phyloP scores from a whole-genome alignment of 495 filamentous ascomycete species.

The Durotheca rogersii region DNA sequence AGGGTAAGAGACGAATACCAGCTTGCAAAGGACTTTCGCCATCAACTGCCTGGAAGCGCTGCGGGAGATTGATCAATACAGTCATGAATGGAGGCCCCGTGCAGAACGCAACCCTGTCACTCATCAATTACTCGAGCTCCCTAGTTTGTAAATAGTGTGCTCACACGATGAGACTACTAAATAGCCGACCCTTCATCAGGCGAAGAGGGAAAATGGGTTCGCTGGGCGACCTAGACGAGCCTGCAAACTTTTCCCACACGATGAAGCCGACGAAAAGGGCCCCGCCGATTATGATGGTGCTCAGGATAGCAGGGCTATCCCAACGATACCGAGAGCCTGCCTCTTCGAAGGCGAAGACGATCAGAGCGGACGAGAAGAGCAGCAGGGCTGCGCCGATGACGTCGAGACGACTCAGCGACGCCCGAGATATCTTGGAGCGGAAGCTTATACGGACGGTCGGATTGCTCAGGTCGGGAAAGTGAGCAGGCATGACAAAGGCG shows the following conservation, averaged over 20 bases:
- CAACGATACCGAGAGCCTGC: conserved; percentile 32
- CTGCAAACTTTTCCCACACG: conserved; percentile 32
- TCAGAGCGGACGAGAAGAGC: conserved; percentile 26
- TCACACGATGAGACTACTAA: conserved; percentile 34
- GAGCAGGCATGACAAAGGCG: conserved; percentile 36
- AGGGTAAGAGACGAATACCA: conserved; percentile 42
- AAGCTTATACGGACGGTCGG: conserved; percentile 19
- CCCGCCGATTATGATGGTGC: conserved; percentile 23
- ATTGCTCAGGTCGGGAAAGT: conserved; percentile 30
- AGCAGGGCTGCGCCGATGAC: conserved; percentile 25
- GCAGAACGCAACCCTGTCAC: conserved; percentile 23
- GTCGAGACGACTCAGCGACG: conserved; percentile 28
- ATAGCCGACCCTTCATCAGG: conserved; percentile 29
- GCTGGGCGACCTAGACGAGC: conserved; percentile 2
- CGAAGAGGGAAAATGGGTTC: conserved; percentile 39
- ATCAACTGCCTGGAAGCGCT: conserved; percentile 33
- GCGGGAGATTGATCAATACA: conserved; percentile 33
- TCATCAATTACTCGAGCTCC: background rate
- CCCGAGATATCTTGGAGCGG: conserved; percentile 7
- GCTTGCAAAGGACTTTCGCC: conserved; percentile 27
- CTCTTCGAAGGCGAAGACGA: conserved; percentile 39
- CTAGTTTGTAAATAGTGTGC: conserved; percentile 23
- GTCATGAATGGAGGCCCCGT: conserved; percentile 36
- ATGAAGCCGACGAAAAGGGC: conserved; percentile 30
- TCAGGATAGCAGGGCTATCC: conserved; percentile 28